phyloP scores from a whole-genome alignment of 306 rosid species.

The Medicago lupulina region DNA sequence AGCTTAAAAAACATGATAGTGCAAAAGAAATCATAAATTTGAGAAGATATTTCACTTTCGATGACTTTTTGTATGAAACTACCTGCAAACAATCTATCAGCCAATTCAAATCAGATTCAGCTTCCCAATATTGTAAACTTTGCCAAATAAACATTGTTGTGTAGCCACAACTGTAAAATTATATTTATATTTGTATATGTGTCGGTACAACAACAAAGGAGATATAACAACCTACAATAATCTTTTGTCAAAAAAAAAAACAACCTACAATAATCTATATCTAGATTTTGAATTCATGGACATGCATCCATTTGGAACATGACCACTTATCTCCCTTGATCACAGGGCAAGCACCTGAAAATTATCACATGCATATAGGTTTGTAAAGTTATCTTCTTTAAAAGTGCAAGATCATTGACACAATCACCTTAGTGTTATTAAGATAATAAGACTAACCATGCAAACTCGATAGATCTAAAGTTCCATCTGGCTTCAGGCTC shows the following conservation, averaged over 20 bases:
- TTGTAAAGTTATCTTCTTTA: conserved; percentile 11
- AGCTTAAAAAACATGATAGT: background rate
- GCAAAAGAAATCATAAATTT: conserved; percentile 8
- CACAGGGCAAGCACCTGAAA: conserved; percentile 94
- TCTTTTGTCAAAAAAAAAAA: too few species aligned
- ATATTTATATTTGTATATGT: too few species aligned
- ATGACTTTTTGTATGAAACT: conserved; percentile 8
- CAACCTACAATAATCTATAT: background rate
- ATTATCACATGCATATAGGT: background rate
- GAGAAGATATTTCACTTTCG: conserved; percentile 10
- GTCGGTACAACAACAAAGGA: background rate
- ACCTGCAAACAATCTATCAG: conserved; percentile 7
- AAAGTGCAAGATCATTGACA: conserved; percentile 26
- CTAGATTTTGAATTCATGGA: conserved; percentile 57
- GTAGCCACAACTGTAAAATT: background rate
- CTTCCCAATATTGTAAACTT: background rate
- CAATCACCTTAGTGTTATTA: background rate
- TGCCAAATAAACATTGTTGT: conserved; percentile 24
- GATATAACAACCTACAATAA: conserved; percentile 49
- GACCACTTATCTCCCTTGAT: conserved; percentile 97
- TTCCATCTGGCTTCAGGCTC: conserved; percentile 95
- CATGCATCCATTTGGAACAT: conserved; percentile 83
- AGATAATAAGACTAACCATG: conserved; percentile 70
- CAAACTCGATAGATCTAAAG: conserved; percentile 79
- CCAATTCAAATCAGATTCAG: background rate